Evolutionary conservation across 116 monocot species (phyloP).

Genomic region (Trichopus zeylanicus): DNA sequence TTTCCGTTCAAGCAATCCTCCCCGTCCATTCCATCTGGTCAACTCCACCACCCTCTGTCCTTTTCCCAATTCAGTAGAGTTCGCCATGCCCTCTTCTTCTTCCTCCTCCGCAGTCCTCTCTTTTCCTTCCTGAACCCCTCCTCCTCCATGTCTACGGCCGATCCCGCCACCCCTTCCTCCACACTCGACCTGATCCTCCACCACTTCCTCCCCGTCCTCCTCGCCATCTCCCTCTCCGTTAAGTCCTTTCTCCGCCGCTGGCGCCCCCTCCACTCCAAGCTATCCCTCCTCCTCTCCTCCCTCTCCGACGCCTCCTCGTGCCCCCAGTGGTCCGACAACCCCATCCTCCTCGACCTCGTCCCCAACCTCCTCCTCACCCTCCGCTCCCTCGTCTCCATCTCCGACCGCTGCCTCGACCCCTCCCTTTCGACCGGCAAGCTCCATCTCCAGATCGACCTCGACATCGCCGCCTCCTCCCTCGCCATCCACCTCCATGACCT

Average conservation of each 20-base stretch:
- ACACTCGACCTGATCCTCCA: slow-evolving; percentile 25
- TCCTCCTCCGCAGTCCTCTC: slow-evolving; percentile 1
- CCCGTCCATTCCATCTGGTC: slow-evolving; percentile 11
- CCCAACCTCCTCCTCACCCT: slow-evolving; percentile 37
- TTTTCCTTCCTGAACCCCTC: neutral
- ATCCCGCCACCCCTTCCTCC: neutral
- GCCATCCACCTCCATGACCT: slow-evolving; percentile 56
- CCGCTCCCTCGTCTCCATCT: slow-evolving; percentile 37
- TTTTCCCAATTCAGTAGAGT: neutral
- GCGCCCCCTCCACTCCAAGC: slow-evolving; percentile 48
- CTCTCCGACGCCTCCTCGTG: slow-evolving; percentile 30
- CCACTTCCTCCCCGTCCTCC: slow-evolving; percentile 50
- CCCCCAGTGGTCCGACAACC: slow-evolving; percentile 24
- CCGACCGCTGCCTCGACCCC: slow-evolving; percentile 45
- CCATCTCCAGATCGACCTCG: slow-evolving; percentile 67
- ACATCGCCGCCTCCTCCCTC: slow-evolving; percentile 61
- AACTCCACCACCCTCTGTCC: neutral
- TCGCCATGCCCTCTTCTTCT: slow-evolving; percentile 6
- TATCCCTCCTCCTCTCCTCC: slow-evolving; percentile 35
- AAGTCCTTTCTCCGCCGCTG: slow-evolving; percentile 43
- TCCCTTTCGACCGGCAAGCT: slow-evolving; percentile 48
- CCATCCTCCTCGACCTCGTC: slow-evolving; percentile 51
- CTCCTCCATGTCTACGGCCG: slow-evolving; percentile 4
- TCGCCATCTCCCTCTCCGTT: slow-evolving; percentile 38
- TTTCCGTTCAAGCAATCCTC: slow-evolving; percentile 11